phyloP scores from a whole-genome alignment of 2,329 filamentous ascomycete species.

The Fusarium kyushuense region DNA sequence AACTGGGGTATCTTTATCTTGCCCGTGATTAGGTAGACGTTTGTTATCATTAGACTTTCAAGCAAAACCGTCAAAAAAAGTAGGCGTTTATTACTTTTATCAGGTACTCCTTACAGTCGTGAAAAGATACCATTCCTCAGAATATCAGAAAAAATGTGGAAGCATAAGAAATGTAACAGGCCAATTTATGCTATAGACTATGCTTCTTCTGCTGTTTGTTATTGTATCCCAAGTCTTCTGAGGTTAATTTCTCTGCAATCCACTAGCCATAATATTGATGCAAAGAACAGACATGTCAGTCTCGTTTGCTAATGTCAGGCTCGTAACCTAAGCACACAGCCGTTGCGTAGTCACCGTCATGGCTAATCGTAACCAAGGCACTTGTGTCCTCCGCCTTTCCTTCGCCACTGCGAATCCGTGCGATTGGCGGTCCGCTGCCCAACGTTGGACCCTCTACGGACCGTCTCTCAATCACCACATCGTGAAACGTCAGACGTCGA shows the following conservation, averaged over 20 bases:
- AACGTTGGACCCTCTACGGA: constrained; percentile 42
- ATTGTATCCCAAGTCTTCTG: no score
- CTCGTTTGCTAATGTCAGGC: neutral
- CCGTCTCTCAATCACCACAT: constrained; percentile 63
- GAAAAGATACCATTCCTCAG: neutral
- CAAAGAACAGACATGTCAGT: neutral
- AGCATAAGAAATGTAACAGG: no score
- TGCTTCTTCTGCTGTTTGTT: no score
- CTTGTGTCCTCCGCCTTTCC: constrained; percentile 59
- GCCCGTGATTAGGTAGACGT: neutral
- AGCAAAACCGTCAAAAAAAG: no score
- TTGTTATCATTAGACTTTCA: no score
- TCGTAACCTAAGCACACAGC: constrained; percentile 72
- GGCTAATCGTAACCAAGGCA: constrained; percentile 83
- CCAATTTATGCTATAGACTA: no score
- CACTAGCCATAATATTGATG: neutral
- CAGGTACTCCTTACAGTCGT: neutral
- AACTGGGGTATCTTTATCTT: neutral
- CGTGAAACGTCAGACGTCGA: constrained; percentile 70
- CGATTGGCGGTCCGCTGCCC: constrained; percentile 59
- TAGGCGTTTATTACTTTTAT: neutral
- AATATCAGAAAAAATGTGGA: no score
- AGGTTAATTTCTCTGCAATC: no score
- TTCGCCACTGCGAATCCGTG: constrained; percentile 54
- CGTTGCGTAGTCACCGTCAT: constrained; percentile 85